phyloP scores from a whole-genome alignment of 208 protist species.

The Leptomonas seymouri region DNA sequence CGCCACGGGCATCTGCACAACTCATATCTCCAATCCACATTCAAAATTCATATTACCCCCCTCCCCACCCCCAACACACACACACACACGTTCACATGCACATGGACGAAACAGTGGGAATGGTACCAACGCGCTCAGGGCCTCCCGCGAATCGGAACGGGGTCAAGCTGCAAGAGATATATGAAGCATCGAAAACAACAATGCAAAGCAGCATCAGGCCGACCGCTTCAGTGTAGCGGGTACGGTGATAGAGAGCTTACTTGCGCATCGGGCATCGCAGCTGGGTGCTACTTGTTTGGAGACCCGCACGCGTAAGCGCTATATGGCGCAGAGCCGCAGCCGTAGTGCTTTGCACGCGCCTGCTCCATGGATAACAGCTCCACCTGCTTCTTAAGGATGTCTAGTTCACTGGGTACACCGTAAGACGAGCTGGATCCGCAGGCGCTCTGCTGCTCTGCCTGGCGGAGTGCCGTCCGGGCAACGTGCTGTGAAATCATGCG shows the following conservation, averaged over 20 bases:
- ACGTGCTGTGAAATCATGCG: constrained; percentile 28
- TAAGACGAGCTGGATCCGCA: constrained; percentile 7
- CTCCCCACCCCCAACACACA: no score
- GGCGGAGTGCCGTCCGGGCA: constrained; percentile 6
- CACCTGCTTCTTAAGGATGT: constrained; percentile 55
- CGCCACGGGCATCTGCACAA: no score
- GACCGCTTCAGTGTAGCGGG: not conserved
- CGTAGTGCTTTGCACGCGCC: constrained; percentile 32
- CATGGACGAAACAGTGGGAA: no score
- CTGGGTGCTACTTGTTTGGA: not conserved
- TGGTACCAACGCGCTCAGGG: no score
- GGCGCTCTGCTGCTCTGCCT: not conserved
- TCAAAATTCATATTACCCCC: no score
- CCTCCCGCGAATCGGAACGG: no score
- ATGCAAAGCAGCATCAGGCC: no score
- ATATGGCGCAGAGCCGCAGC: constrained; percentile 3
- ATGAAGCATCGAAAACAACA: no score
- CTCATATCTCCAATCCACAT: no score
- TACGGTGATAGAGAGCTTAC: not conserved
- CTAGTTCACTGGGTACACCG: constrained; percentile 42
- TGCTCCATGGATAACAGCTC: constrained; percentile 58
- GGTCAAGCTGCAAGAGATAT: no score
- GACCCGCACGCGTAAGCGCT: constrained; percentile 5
- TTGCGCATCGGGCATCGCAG: not conserved
- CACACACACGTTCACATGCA: no score